Percentiles rank a stretch among this genome's conserved stretches.
These are phyloP conservation scores for Termitomyces heimii DNA, from an alignment of 768 basidiomycete genomes.

Conservation along the genomic window DNA sequence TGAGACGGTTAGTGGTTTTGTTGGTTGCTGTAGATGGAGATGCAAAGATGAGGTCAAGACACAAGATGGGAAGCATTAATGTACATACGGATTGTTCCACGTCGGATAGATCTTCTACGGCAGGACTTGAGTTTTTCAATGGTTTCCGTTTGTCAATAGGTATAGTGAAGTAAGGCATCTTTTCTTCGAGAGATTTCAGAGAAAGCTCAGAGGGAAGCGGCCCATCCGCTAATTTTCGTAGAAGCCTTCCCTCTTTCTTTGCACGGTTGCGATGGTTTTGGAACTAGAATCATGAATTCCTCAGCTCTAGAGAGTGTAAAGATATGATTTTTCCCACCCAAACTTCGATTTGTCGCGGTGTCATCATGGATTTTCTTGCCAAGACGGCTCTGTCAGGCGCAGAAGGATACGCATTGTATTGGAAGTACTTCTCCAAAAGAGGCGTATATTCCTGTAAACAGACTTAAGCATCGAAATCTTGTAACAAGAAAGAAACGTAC, in stretches of 20 bases:
- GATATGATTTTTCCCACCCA: too few relatives aligned
- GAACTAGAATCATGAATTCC: constrained; percentile 23
- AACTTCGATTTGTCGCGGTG: constrained; percentile 42
- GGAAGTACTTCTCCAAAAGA: constrained; percentile 42
- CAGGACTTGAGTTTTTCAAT: constrained; percentile 4
- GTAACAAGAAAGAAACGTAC: background rate
- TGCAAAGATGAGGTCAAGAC: too few relatives aligned
- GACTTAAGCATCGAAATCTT: too few relatives aligned
- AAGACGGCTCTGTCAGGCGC: constrained; percentile 29
- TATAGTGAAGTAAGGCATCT: constrained; percentile 21
- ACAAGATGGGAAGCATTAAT: too few relatives aligned
- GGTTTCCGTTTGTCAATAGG: constrained; percentile 11
- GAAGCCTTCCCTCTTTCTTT: constrained; percentile 20
- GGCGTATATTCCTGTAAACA: constrained; percentile 48
- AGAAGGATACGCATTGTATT: constrained; percentile 42
- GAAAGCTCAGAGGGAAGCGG: constrained; percentile 16
- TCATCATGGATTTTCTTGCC: constrained; percentile 40
- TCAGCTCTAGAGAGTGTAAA: constrained; percentile 20
- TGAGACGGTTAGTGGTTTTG: too few relatives aligned
- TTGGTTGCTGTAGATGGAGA: too few relatives aligned
- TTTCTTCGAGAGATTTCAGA: constrained; percentile 18
- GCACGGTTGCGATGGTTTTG: constrained; percentile 46
- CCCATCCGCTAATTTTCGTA: constrained; percentile 16
- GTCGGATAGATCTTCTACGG: constrained; percentile 7
- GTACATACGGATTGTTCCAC: constrained; percentile 5